Evolutionary conservation across 192 early-diverging fungal genomes (phyloP), one percentile per base, ranked within the genome.

Genomic region (Irineochytrium annulatum): DNA sequence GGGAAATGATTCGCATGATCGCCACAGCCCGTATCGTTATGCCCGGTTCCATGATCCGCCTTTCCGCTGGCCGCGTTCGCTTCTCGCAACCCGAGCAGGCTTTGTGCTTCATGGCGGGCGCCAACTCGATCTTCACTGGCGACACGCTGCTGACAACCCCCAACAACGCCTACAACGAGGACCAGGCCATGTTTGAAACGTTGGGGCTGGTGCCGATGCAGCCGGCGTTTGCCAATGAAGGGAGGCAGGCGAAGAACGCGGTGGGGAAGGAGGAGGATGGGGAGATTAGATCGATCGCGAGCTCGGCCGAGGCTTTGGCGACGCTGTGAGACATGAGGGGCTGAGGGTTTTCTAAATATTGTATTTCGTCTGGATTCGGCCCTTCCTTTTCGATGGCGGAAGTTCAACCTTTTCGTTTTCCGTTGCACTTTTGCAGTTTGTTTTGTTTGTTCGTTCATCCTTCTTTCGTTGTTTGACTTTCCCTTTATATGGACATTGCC

Each of bases 1-100:
- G 82, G 77, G 88, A 90, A 65, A 86, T 91, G 86, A 61, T 91
- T 34, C 86, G 89, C 53, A 91, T 89, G 87, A 89, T 91, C 59
- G 80, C 87, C 3, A 91, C 89, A 0, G 87, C 87, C 14, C 80
- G 89, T 59, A 91, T 91, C 62, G 68, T 88, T 24, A 87, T 91
- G 86, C 89, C 89, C 43, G 72, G 74, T 54, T 77, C 86, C 17
- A 91, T 89, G 87, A 49, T 62, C 49, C 67, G 88, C 65, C 75
- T 90, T 22, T 87, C 86, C 17, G 88, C 88, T 26, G 88, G 88
- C 46, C 81, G 88, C 57, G 82, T 90, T 24, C 75, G 82, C 11
- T 88, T 90, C 73, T 74, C 79, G 1, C 67, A 79, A 24, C 67
- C 86, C 16, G 88, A 90, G 67, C 85, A 84, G 56, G 80, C 85